A percentile compares a stretch with the other conserved stretches of the same genome.
Evolutionary conservation across 2,329 filamentous ascomycete species (phyloP).

Genomic region (Didymella arachidicola): DNA sequence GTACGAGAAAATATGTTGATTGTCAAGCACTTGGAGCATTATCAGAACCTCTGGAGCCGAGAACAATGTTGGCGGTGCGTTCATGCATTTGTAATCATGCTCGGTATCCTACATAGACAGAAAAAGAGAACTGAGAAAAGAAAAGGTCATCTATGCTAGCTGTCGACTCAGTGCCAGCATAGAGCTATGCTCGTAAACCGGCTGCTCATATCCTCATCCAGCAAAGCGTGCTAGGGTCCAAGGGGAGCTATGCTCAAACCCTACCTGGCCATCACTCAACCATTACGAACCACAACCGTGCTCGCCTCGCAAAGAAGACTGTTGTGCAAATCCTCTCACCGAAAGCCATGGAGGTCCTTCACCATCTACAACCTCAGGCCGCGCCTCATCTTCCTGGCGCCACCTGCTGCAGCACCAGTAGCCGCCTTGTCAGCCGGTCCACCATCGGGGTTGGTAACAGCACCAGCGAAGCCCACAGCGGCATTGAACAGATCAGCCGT

Average conservation of each 20-base stretch:
- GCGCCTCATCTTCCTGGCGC: constrained; percentile 32
- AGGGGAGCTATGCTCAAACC: constrained; percentile 8
- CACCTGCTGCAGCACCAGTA: constrained; percentile 21
- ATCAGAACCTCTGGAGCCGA: not conserved
- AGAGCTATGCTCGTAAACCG: not conserved
- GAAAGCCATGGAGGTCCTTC: too few species aligned
- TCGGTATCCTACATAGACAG: constrained; percentile 1
- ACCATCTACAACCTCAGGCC: constrained; percentile 27
- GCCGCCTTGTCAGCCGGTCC: constrained; percentile 35
- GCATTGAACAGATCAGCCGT: constrained; percentile 54
- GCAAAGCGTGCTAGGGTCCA: constrained; percentile 2
- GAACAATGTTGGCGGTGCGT: not conserved
- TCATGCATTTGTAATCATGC: constrained; percentile 3
- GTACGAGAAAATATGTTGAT: too few species aligned
- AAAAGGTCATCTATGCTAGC: not conserved
- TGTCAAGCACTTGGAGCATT: too few species aligned
- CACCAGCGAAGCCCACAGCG: constrained; percentile 49
- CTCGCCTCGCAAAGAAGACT: too few species aligned
- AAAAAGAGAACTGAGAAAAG: not conserved
- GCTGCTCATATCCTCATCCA: not conserved
- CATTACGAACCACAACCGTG: not conserved
- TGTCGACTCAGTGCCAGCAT: constrained; percentile 6
- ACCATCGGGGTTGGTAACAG: constrained; percentile 44
- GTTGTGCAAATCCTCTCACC: too few species aligned
- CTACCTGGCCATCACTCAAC: not conserved